A percentile compares a stretch with the other conserved stretches of the same genome.
Conservation (phyloP, 2,329 filamentous ascomycete species). For the Thelonectria discophora region DNA sequence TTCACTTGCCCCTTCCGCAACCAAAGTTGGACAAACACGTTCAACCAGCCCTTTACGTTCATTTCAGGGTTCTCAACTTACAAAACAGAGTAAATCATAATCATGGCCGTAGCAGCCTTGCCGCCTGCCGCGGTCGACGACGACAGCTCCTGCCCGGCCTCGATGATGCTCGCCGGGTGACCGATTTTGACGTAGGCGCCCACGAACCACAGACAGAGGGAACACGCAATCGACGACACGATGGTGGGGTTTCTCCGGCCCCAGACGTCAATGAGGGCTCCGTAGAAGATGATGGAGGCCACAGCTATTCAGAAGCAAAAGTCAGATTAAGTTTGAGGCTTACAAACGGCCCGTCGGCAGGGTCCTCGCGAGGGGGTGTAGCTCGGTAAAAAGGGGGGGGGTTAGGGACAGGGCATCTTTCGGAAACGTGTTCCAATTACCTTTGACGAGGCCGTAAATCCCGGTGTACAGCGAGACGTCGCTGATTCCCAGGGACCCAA, state of each 20-base stretch:
- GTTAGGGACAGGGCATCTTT: too few species aligned
- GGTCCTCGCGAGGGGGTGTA: too few species aligned
- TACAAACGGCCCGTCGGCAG: too few species aligned
- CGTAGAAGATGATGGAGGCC: constrained; percentile 53
- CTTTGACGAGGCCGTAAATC: constrained; percentile 59
- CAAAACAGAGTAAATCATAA: constrained; percentile 64
- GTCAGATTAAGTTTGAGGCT: background rate
- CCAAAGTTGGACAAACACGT: too few species aligned
- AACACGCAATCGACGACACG: constrained; percentile 58
- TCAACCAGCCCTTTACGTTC: too few species aligned
- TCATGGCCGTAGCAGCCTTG: constrained; percentile 61
- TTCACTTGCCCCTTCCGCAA: too few species aligned
- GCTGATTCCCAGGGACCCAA: constrained; percentile 55
- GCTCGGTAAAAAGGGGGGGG: too few species aligned
- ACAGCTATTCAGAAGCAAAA: constrained; percentile 42
- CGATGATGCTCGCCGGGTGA: constrained; percentile 57
- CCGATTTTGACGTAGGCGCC: constrained; percentile 63
- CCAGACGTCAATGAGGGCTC: constrained; percentile 51
- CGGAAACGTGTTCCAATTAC: constrained; percentile 4
- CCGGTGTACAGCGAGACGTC: constrained; percentile 58
- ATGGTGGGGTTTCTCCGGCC: constrained; percentile 54
- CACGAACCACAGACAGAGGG: constrained; percentile 60
- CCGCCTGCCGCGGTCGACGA: constrained; percentile 56
- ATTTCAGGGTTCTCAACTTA: constrained; percentile 44
- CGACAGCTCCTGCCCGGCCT: constrained; percentile 52